These are phyloP conservation scores for Erysimum cheiri DNA, from an alignment of 441 rosid genomes.

Conservation along the genomic window DNA sequence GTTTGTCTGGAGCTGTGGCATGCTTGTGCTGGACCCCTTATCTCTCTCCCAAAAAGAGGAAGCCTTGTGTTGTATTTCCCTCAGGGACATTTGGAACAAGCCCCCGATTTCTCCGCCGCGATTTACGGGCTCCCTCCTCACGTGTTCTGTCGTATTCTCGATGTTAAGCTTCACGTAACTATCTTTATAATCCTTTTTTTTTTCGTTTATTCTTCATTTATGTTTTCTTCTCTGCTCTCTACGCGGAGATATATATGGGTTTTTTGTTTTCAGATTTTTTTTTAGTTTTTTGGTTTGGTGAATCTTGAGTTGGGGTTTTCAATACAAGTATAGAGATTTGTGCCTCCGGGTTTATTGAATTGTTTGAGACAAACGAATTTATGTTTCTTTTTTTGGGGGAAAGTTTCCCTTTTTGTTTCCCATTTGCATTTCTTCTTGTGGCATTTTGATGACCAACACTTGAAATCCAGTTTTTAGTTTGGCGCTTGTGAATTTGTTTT, in stretches of 20 bases:
- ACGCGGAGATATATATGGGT: slow-evolving; percentile 1
- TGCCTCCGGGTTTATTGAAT: slow-evolving; percentile 27
- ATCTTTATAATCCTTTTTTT: slow-evolving; percentile 7
- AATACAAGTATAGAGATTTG: slow-evolving; percentile 36
- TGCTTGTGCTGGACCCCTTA: slow-evolving; percentile 97
- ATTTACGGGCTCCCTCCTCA: slow-evolving; percentile 73
- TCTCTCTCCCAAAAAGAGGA: slow-evolving; percentile 86
- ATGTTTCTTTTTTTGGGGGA: not conserved
- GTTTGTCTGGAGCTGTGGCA: slow-evolving; percentile 97
- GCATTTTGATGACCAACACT: slow-evolving; percentile 1
- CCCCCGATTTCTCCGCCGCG: slow-evolving; percentile 68
- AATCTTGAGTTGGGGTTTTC: slow-evolving; percentile 34
- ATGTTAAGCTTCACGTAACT: slow-evolving; percentile 90
- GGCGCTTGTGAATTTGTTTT: not conserved
- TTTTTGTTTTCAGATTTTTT: slow-evolving; percentile 7
- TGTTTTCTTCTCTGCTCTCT: slow-evolving; percentile 7
- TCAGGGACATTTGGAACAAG: slow-evolving; percentile 92
- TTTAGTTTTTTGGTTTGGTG: slow-evolving; percentile 2
- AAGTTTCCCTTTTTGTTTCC: slow-evolving; percentile 19
- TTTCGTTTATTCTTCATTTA: slow-evolving; percentile 14
- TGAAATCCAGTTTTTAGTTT: not conserved
- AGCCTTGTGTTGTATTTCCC: slow-evolving; percentile 85
- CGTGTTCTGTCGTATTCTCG: slow-evolving; percentile 87
- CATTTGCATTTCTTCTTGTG: slow-evolving; percentile 16
- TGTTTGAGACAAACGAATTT: slow-evolving; percentile 33